A percentile compares a stretch with the other conserved stretches of the same genome.
phyloP scores from a whole-genome alignment of 805 yeast genomes.

The Schizosaccharomyces cryophilus region DNA sequence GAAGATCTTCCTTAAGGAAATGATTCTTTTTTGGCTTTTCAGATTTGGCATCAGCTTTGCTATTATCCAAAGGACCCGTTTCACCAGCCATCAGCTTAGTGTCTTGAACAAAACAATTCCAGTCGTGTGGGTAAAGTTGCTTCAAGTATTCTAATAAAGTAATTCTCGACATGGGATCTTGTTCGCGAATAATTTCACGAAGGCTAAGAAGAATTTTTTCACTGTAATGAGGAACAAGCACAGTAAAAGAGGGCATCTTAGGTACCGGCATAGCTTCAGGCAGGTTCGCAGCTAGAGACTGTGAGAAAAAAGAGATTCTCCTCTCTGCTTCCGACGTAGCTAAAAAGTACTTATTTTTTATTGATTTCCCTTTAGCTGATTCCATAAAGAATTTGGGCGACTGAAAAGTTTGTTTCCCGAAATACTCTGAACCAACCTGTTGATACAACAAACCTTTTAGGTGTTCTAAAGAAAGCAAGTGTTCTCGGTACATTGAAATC shows the following conservation, averaged over 20 bases:
- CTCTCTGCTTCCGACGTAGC: constrained; percentile 94
- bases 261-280: constrained; percentile 98
- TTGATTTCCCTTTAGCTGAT: constrained; percentile 23
- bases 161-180: constrained; percentile 85
- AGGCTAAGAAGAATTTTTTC: constrained; percentile 80
- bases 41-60: constrained; percentile 31
- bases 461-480: constrained; percentile 88
- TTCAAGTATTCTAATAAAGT: constrained; percentile 82
- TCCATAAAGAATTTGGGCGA: constrained; percentile 97
- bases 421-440: constrained; percentile 73
- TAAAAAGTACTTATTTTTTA: constrained; percentile 91
- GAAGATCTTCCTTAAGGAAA: constrained; percentile 56
- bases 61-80: constrained; percentile 26
- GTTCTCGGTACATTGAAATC: constrained; percentile 98
- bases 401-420: constrained; percentile 92
- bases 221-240: constrained; percentile 82
- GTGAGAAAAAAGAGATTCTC: constrained; percentile 97
- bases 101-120: constrained; percentile 93
- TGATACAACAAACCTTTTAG: constrained; percentile 91
- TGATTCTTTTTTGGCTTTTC: constrained; percentile 41
- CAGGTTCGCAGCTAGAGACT: constrained; percentile 91
- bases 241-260: constrained; percentile 98
- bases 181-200: constrained; percentile 89
- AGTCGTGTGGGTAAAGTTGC: constrained; percentile 85
- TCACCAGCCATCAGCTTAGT: constrained; percentile 88